phyloP scores from a whole-genome alignment of 345 rosid genomes.

The Eucalyptus urophylla region DNA sequence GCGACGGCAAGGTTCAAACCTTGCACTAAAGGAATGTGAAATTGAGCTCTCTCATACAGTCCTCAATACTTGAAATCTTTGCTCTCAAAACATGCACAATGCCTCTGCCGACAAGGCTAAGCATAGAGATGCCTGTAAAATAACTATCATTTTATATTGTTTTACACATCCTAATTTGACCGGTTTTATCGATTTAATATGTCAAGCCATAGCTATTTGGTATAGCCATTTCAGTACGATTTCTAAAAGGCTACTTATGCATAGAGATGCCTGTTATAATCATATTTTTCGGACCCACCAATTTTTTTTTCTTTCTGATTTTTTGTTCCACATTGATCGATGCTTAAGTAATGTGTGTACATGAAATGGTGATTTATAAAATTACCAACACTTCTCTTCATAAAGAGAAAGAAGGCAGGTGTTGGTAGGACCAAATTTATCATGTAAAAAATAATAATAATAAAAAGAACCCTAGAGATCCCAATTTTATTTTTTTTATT shows the following conservation, averaged over 20 bases:
- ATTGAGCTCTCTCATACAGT: background rate
- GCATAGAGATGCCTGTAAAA: background rate
- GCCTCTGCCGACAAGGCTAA: background rate
- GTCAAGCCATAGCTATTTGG: accelerated
- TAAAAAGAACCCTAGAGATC: background rate
- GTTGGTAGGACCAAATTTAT: background rate
- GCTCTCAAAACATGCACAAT: background rate
- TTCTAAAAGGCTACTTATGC: background rate
- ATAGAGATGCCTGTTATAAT: background rate
- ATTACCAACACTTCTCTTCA: background rate
- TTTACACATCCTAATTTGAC: background rate
- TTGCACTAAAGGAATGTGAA: background rate
- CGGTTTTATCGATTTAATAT: background rate
- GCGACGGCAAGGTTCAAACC: background rate
- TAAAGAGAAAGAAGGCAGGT: background rate
- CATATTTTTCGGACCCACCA: background rate
- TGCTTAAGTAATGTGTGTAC: background rate
- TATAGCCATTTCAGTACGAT: background rate
- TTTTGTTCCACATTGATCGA: background rate
- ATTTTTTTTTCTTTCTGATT: background rate
- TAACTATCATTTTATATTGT: background rate
- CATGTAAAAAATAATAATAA: background rate
- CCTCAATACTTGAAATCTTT: background rate
- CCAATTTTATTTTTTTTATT: background rate
- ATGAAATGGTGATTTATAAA: background rate